Base-by-base conservation (phyloP, 306 rosid species). In the Hylodesmum podocarpum region DNA sequence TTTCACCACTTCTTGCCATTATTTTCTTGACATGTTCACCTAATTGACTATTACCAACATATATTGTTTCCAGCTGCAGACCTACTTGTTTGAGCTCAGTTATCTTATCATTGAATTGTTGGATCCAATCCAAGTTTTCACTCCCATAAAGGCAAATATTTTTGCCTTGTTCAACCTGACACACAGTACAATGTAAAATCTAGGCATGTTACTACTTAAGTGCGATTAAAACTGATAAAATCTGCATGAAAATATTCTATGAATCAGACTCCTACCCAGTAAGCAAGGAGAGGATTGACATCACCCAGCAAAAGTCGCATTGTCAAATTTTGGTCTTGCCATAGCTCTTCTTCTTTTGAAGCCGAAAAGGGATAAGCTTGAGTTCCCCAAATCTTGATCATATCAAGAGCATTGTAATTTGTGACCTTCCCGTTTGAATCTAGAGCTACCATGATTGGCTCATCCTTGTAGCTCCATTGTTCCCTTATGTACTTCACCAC, bases 61-160 rank as follows among this genome's bases (percentile, higher is more conserved):
- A 91, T 65, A 91, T 75, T 75, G 71, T 75, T 87, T 91, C 91
- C 50, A 91, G 65, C 72, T 85, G 74, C 58, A 81, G 51, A 41
- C 89, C 88, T 54, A 39, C 66, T 33, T 8, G 63, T 77, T 76
- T 76, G 12, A 91, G 78, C 51, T 69, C 73, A 59, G 74, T 59
- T 71, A 83, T 80, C 68, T 63, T 78, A 1, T 66, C 65, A 55
- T 72, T 84, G 85, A 91, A 78, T 24, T 87, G 75, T 70, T n/a
- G 81, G 46, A 87, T 76, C 96, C 93, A 88, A 4, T 68, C 83
- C 58, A 80, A 51, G 79, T 54, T 76, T 53, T 70, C 73, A 81
- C 93, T 82, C 64, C 93, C 93, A 73, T 87, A 87, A 16, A 91
- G 68, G 87, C 90, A 91, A 11, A 91, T 36, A 18, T 72, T 69